Evolutionary conservation across 2,329 filamentous ascomycete species (phyloP), one percentile per base, ranked within the genome.

Genomic region (Diplodia seriata): DNA sequence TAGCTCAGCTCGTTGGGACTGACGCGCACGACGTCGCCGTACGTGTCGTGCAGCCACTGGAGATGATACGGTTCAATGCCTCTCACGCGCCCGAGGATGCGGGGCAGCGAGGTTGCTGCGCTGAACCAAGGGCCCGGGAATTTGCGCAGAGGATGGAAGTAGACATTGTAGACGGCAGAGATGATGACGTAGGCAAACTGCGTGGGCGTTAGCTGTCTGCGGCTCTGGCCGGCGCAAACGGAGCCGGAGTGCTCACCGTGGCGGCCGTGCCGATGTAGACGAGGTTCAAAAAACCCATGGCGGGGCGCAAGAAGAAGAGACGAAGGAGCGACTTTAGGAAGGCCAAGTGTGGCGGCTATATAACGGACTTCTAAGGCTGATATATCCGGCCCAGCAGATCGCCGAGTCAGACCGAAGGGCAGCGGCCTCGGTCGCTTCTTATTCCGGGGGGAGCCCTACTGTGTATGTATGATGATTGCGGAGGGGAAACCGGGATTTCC

Each of bases 1-100:
- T 56, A 66, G 43, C 64, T 56, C 26, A 66, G 40, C 40, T 83
- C 79, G 23, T 76, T 77, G 0, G 81, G 82, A 0, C 75, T 73
- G 5, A 83, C 69, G 7, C 81, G 76, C 1, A 83, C 81, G 3
- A 78, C 79, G 1, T 80, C 76, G 33, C 82, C 82, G 68, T 81
- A 82, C 54, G 75, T 73, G 8, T 76, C 73, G 62, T 83, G 81
- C 1, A 80, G 72, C 7, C 73, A 51, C 33, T 71, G 72, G n/a
- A 77, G 54, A 73, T 75, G 78, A 11, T 61, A 20, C 0, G 70
- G 47, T 15, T 67, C 50, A 15, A 43, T 54, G 31, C 66, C 66
- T 43, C 43, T 23, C 23, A 67, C 26, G n/a, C 64, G 64, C 1
- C 53, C 49, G 47, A 67, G 31, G 29, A 57, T 36, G 49, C 50